Evolutionary conservation across 164 flowering plant species (phyloP).

Genomic region (Buxus sempervirens): DNA sequence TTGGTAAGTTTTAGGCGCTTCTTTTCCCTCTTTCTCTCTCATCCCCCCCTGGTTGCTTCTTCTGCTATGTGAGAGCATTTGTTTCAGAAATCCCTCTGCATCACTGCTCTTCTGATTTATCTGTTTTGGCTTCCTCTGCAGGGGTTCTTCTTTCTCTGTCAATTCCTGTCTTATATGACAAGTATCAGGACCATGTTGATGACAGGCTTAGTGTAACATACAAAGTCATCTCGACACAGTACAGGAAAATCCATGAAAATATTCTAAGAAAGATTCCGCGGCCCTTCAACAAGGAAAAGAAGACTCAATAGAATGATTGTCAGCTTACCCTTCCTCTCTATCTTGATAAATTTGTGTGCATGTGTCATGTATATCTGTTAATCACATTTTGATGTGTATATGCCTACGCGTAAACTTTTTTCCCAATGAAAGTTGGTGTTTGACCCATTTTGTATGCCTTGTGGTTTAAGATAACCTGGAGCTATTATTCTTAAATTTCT

Average conservation of each 20-base stretch:
- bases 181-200: conserved; percentile 65
- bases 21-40: no score
- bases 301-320: conserved; percentile 40
- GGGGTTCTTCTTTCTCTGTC: conserved; percentile 67
- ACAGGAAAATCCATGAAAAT: conserved; percentile 47
- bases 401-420: no score
- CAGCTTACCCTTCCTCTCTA: conserved; percentile 21
- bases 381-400: no score
- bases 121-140: conserved; percentile 23
- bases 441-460: no score
- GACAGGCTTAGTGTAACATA: conserved; percentile 42
- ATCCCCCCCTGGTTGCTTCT: no score
- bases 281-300: conserved; percentile 45
- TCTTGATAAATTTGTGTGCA: no score
- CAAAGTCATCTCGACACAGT: conserved; percentile 36
- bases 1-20: conserved; percentile 51
- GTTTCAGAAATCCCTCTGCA: background rate
- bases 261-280: conserved; percentile 46
- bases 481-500: no score
- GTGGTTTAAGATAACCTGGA: no score
- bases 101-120: background rate
- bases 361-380: no score
- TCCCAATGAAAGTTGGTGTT: no score
- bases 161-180: conserved; percentile 67
- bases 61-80: background rate